Evolutionary conservation across 2,329 filamentous ascomycete species (phyloP).

Genomic region (Apiospora arundinis): DNA sequence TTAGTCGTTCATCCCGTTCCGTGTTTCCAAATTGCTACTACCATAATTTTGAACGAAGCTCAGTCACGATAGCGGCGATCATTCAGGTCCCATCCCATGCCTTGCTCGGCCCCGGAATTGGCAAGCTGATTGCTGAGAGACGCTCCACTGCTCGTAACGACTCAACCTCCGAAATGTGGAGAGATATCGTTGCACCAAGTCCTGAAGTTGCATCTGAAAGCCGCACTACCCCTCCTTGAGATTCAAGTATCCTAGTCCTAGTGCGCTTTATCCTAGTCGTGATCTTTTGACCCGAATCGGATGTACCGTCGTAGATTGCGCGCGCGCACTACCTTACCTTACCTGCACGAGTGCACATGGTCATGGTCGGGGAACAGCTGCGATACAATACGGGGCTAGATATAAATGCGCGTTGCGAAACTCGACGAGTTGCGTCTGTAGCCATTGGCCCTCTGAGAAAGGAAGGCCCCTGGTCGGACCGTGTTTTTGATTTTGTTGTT

Average conservation of each 20-base stretch:
- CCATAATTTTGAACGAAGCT: constrained; percentile 6
- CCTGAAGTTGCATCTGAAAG: constrained; percentile 25
- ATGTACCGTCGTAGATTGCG: constrained; percentile 15
- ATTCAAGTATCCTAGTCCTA: constrained; percentile 10
- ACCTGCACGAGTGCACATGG: neutral
- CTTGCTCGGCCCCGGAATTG: constrained; percentile 9
- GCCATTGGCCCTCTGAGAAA: neutral
- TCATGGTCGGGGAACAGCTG: neutral
- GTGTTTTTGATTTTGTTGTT: constrained; percentile 1
- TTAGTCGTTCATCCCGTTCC: constrained; percentile 10
- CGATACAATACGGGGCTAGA: neutral
- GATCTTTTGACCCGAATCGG: constrained; percentile 17
- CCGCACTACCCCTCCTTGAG: constrained; percentile 20
- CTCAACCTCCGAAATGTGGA: constrained; percentile 21
- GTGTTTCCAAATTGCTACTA: constrained; percentile 13
- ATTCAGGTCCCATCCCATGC: constrained; percentile 10
- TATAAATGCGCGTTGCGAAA: neutral
- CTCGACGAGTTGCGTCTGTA: neutral
- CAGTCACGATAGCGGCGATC: constrained; percentile 17
- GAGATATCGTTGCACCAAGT: constrained; percentile 26
- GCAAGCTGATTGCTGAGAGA: neutral
- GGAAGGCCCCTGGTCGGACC: neutral
- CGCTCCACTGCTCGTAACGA: constrained; percentile 8
- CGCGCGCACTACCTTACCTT: neutral
- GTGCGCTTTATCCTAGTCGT: constrained; percentile 12